Evolutionary conservation across 2,329 filamentous ascomycete genomes (phyloP).

Genomic region (Dactylonectria macrodidyma): DNA sequence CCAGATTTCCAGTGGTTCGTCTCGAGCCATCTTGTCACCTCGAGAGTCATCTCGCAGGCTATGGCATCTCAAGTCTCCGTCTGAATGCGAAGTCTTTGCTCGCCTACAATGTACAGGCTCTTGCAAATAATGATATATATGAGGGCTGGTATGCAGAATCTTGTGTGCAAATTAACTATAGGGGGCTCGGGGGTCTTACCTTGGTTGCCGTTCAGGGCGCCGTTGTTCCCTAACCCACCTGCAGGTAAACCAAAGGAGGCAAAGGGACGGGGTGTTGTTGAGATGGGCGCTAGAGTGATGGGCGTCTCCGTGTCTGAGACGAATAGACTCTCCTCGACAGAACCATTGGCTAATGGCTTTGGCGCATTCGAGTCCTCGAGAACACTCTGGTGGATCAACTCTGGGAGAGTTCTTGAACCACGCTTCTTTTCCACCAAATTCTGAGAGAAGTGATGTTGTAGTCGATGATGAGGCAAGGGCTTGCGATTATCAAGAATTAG

Average conservation of each 20-base stretch:
- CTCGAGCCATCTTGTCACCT: constrained; percentile 42
- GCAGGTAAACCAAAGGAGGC: constrained; percentile 28
- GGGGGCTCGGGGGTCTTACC: constrained; percentile 42
- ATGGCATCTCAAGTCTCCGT: constrained; percentile 47
- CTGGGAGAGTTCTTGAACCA: constrained; percentile 63
- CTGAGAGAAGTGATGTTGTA: constrained; percentile 70
- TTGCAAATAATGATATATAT: constrained; percentile 26
- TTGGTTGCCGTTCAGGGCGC: constrained; percentile 35
- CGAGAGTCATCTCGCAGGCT: constrained; percentile 33
- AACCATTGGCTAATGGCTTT: constrained; percentile 32
- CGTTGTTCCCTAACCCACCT: constrained; percentile 25
- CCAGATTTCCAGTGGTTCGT: constrained; percentile 49
- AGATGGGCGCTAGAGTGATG: constrained; percentile 17
- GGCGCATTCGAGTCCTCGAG: constrained; percentile 55
- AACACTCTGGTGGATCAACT: constrained; percentile 70
- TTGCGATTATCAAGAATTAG: constrained; percentile 62
- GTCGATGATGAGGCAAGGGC: constrained; percentile 62
- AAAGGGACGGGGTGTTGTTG: constrained; percentile 31
- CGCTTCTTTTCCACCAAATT: constrained; percentile 74
- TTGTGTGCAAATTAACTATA: constrained; percentile 41
- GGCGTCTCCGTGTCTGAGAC: constrained; percentile 38
- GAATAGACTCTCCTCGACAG: constrained; percentile 50
- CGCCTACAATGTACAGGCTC: constrained; percentile 38
- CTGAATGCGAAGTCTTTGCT: constrained; percentile 45
- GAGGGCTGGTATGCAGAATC: constrained; percentile 42